Conservation (phyloP, 257 asterid species). For the Voacanga thouarsii region DNA sequence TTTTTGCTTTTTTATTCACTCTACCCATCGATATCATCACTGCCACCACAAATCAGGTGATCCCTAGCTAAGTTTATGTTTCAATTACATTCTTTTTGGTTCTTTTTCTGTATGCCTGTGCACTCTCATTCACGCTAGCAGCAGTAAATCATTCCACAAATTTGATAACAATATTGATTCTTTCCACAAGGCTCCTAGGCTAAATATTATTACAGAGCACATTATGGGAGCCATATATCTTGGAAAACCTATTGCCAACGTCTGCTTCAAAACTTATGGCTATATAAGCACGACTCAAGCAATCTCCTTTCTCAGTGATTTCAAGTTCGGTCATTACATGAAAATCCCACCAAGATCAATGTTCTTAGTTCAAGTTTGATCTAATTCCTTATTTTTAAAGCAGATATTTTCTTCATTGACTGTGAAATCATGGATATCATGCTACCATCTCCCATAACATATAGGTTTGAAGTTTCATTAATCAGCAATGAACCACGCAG, state of each 20-base stretch:
- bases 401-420: not conserved
- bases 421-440: not conserved
- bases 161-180: not conserved
- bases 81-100: not conserved
- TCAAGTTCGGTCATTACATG: conserved; percentile 85
- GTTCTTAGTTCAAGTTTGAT: conserved; percentile 77
- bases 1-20: conserved; percentile 50
- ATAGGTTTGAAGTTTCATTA: not conserved
- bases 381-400: not conserved
- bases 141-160: not conserved
- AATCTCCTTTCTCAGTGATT: conserved; percentile 66
- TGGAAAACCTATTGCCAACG: conserved; percentile 76
- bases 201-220: conserved; percentile 65
- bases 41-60: conserved; percentile 79
- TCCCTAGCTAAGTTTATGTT: not conserved
- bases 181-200: conserved; percentile 57
- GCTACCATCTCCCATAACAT: not conserved
- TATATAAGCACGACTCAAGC: conserved; percentile 83
- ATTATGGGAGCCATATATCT: conserved; percentile 69
- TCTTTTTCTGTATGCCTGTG: not conserved
- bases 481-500: not conserved
- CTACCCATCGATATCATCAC: conserved; percentile 73
- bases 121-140: not conserved
- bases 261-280: conserved; percentile 69
- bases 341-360: conserved; percentile 83